Evolutionary conservation across 2,329 filamentous ascomycete genomes (phyloP).

Genomic region (Raffaelea ambrosiae): DNA sequence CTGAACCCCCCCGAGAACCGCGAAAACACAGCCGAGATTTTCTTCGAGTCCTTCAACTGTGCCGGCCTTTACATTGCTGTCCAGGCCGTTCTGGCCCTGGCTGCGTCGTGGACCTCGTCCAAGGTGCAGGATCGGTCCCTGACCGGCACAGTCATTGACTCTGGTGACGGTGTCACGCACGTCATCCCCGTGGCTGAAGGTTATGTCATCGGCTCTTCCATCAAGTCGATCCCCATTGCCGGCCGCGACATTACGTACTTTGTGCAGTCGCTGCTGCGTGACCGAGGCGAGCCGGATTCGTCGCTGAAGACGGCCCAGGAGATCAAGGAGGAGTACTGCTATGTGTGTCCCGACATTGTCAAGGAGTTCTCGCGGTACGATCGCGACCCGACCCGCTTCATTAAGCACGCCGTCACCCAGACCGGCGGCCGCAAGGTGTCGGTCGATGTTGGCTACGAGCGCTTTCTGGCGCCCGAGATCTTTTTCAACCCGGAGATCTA

Average conservation of each 20-base stretch:
- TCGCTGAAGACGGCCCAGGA: conserved; percentile 95
- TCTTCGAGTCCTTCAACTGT: conserved; percentile 99
- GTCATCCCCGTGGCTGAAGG: conserved; percentile 98
- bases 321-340: conserved; percentile 98
- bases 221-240: conserved; percentile 97
- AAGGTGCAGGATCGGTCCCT: conserved; percentile 95
- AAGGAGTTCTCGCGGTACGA: conserved; percentile 97
- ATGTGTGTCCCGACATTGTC: conserved; percentile 96
- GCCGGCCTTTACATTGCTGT: conserved; percentile 98
- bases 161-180: conserved; percentile 96
- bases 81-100: conserved; percentile 90
- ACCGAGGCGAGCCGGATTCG: conserved; percentile 93
- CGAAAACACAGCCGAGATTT: conserved; percentile 98
- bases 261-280: conserved; percentile 89
- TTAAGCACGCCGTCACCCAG: conserved; percentile 79
- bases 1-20: conserved; percentile 97
- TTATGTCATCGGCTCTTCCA: conserved; percentile 97
- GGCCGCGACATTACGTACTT: conserved; percentile 99
- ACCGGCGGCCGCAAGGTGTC: conserved; percentile 76
- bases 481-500: conserved; percentile 99
- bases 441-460: conserved; percentile 94
- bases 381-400: conserved; percentile 81
- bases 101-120: conserved; percentile 96
- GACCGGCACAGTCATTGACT: conserved; percentile 97
- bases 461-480: conserved; percentile 95